Percentiles rank a stretch among this genome's conserved stretches.
phyloP scores from a whole-genome alignment of 257 asterid genomes.

The Avicennia marina region DNA sequence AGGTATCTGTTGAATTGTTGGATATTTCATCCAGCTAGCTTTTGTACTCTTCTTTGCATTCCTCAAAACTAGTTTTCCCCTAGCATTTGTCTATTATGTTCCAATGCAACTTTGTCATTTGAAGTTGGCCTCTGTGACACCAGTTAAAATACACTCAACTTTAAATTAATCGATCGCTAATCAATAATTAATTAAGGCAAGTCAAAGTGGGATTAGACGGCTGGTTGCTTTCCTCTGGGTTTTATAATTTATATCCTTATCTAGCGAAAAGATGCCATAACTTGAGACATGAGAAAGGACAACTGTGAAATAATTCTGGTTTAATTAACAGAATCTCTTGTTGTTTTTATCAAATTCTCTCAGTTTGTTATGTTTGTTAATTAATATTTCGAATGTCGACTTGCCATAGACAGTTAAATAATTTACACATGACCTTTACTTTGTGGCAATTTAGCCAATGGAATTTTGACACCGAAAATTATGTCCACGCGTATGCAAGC shows the following conservation, averaged over 20 bases:
- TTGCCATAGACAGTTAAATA: too few species aligned
- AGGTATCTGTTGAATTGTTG: neutral
- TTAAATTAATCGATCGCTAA: neutral
- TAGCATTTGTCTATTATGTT: neutral
- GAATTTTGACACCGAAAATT: neutral
- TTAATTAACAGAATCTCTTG: too few species aligned
- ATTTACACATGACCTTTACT: too few species aligned
- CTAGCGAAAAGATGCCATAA: constrained; percentile 22
- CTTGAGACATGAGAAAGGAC: constrained; percentile 17
- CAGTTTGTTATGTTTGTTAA: neutral
- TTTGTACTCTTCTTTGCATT: constrained; percentile 1
- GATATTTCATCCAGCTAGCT: constrained; percentile 6
- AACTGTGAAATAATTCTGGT: neutral
- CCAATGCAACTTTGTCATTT: neutral
- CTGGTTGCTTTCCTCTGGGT: constrained; percentile 18
- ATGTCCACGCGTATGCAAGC: neutral
- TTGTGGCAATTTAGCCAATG: neutral
- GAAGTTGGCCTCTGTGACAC: neutral
- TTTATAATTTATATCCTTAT: neutral
- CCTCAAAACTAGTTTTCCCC: constrained; percentile 9
- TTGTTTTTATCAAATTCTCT: neutral
- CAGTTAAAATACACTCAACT: neutral
- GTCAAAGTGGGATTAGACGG: constrained; percentile 13
- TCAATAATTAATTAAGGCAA: neutral
- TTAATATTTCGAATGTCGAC: neutral